A percentile compares a stretch with the other conserved stretches of the same genome.
Conservation (phyloP, 306 rosid species). For the Dicorynia guianensis region DNA sequence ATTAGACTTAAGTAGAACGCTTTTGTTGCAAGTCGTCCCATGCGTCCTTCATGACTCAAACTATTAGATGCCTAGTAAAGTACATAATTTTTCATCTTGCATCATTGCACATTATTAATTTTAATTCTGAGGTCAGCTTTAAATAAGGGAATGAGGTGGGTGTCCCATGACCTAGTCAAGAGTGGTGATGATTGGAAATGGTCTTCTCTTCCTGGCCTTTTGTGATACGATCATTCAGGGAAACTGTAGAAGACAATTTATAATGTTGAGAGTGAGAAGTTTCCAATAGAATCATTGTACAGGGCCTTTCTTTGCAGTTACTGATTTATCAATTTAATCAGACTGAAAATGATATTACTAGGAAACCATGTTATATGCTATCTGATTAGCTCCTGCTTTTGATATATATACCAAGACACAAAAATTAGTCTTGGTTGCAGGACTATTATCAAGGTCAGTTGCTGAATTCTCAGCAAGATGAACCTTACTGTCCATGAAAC, state of each 20-base stretch:
- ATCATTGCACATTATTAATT: constrained; percentile 27
- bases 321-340: constrained; percentile 23
- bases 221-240: constrained; percentile 5
- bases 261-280: not conserved
- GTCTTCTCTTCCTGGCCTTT: constrained; percentile 24
- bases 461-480: constrained; percentile 39
- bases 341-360: not conserved
- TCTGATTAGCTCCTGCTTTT: constrained; percentile 6
- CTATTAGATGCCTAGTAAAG: not conserved
- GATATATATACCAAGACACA: constrained; percentile 15
- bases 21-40: not conserved
- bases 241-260: constrained; percentile 14
- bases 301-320: constrained; percentile 29
- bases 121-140: constrained; percentile 26
- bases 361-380: not conserved
- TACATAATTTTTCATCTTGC: constrained; percentile 2
- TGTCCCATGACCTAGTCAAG: constrained; percentile 31
- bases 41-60: not conserved
- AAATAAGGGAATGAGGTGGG: not conserved
- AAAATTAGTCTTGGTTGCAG: constrained; percentile 3
- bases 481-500: constrained; percentile 48
- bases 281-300: constrained; percentile 18
- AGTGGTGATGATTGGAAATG: not conserved
- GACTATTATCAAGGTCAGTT: not conserved
- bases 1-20: not conserved